Evolutionary conservation across 306 rosid genomes (phyloP).

Genomic region (Trifolium pratense): DNA sequence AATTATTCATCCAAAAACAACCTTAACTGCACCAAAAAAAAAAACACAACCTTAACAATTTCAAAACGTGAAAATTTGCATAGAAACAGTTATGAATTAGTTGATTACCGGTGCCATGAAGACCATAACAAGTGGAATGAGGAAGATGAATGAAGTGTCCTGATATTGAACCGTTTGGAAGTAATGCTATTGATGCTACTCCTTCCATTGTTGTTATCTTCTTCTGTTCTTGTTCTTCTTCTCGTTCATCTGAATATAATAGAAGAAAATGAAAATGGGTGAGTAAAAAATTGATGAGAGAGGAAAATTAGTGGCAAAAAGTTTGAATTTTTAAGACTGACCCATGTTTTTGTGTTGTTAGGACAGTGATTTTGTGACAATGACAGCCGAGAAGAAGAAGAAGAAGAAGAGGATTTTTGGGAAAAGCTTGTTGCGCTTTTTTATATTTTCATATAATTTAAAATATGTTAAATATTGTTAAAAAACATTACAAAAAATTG

Average conservation of each 20-base stretch:
- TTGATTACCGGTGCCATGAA: constrained; percentile 72
- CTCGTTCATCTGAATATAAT: constrained; percentile 41
- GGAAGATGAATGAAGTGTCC: constrained; percentile 89
- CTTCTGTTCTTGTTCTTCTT: constrained; percentile 17
- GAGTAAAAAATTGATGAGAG: background rate
- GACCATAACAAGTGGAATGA: constrained; percentile 78
- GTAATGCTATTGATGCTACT: constrained; percentile 83
- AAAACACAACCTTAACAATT: background rate
- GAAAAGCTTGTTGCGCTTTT: too few relatives aligned
- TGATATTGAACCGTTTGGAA: constrained; percentile 83
- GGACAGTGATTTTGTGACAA: too few relatives aligned
- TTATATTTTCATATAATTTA: too few relatives aligned
- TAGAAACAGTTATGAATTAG: background rate
- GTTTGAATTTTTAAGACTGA: background rate
- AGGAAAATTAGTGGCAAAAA: background rate
- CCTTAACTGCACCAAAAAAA: background rate
- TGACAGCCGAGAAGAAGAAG: too few relatives aligned
- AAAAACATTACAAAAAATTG: too few relatives aligned
- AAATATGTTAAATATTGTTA: too few relatives aligned
- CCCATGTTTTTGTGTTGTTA: background rate
- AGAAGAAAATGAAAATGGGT: background rate
- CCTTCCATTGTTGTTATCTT: constrained; percentile 66
- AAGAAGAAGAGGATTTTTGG: too few relatives aligned
- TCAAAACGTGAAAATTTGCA: background rate
- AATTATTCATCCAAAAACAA: background rate